Percentiles rank a stretch among this genome's conserved stretches.
Conservation (phyloP, 2,329 filamentous ascomycete genomes). For the Verticillium longisporum region DNA sequence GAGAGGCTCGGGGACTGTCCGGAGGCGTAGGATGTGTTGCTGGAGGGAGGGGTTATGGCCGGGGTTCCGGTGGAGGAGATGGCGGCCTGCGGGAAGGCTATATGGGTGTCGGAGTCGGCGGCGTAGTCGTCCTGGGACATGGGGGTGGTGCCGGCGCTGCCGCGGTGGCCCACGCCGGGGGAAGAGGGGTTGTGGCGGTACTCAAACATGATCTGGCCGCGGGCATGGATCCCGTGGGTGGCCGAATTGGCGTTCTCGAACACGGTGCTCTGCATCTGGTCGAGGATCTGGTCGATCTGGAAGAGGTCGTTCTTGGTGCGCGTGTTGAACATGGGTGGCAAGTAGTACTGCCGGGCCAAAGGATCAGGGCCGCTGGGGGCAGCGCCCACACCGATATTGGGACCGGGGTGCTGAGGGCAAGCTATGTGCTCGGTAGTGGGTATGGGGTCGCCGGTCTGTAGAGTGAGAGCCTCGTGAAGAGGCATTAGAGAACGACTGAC, state of each 20-base stretch:
- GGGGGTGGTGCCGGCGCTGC: conserved; percentile 22
- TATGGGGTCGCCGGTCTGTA: conserved; percentile 44
- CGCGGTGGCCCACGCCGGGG: conserved; percentile 27
- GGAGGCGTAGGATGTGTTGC: conserved; percentile 69
- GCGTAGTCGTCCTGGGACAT: conserved; percentile 28
- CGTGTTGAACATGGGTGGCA: conserved; percentile 80
- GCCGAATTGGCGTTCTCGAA: conserved; percentile 87
- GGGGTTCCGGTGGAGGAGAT: conserved; percentile 63
- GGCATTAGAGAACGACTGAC: conserved; percentile 84
- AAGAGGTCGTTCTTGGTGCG: conserved; percentile 90
- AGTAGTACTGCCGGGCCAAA: conserved; percentile 75
- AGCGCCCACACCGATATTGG: conserved; percentile 47
- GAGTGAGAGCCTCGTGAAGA: conserved; percentile 64
- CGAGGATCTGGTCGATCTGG: conserved; percentile 89
- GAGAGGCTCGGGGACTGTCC: conserved; percentile 69
- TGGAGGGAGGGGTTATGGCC: conserved; percentile 69
- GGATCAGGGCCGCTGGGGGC: conserved; percentile 49
- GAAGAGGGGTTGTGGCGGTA: conserved; percentile 53
- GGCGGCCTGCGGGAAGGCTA: conserved; percentile 51
- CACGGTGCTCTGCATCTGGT: conserved; percentile 92
- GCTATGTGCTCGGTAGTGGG: conserved; percentile 47
- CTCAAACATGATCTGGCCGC: conserved; percentile 59
- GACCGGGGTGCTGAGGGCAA: conserved; percentile 14
- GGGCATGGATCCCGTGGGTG: conserved; percentile 71
- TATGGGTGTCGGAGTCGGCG: conserved; percentile 44